Conservation (phyloP, 2,329 filamentous ascomycete species). For the Aspergillus tamarii region DNA sequence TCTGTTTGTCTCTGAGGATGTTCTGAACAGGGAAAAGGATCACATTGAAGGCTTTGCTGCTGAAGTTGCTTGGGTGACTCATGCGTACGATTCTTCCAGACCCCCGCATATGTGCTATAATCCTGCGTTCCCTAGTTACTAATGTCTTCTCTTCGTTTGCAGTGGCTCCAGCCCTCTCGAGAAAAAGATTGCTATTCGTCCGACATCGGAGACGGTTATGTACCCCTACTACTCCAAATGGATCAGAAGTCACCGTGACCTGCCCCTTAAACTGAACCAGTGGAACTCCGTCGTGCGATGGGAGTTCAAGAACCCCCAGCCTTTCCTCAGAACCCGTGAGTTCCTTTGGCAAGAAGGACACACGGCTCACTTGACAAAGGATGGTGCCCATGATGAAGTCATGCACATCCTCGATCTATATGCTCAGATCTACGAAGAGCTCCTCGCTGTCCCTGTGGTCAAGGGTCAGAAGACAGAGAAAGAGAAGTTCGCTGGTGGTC, state of each 20-base stretch:
- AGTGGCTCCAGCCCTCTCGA: conserved; percentile 93
- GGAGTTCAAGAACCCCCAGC: conserved; percentile 91
- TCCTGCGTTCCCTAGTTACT: conserved; percentile 3
- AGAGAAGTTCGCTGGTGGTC: conserved; percentile 95
- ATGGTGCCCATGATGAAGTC: conserved; percentile 81
- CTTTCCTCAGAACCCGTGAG: conserved; percentile 88
- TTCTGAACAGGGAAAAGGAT: conserved; percentile 83
- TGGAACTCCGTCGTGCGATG: conserved; percentile 96
- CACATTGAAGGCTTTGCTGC: conserved; percentile 99
- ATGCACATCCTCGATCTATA: conserved; percentile 92
- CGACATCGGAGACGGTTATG: conserved; percentile 79
- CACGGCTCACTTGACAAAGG: conserved; percentile 84
- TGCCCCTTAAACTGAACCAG: conserved; percentile 92
- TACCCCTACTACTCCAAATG: conserved; percentile 96
- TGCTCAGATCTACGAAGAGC: conserved; percentile 86
- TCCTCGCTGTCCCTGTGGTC: conserved; percentile 92
- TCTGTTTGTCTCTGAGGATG: conserved; percentile 91
- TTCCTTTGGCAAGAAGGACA: conserved; percentile 99
- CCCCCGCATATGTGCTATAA: background rate
- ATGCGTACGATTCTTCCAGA: conserved; percentile 42
- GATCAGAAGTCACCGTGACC: conserved; percentile 94
- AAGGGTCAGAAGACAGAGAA: conserved; percentile 95
- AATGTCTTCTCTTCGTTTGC: conserved; percentile 16
- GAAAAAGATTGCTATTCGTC: conserved; percentile 71
- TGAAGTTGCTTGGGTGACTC: conserved; percentile 56